A percentile compares a stretch with the other conserved stretches of the same genome.
Evolutionary conservation across 305 asterid genomes (phyloP).

Genomic region (Solanum hybrid): DNA sequence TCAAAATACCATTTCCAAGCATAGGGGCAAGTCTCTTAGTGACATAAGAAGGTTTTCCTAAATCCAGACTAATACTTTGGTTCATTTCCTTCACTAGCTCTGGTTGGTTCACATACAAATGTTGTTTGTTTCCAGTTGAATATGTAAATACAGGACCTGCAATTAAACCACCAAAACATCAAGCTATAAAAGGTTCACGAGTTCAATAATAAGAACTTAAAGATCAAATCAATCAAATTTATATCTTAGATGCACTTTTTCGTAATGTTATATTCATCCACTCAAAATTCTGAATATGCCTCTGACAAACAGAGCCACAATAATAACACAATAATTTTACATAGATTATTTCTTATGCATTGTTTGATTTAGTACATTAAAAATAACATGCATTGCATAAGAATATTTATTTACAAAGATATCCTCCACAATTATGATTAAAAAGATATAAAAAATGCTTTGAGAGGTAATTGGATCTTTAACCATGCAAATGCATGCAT

Average conservation of each 20-base stretch:
- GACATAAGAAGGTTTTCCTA: conserved; percentile 73
- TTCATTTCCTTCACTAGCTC: conserved; percentile 73
- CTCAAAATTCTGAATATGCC: too few species aligned
- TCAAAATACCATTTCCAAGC: conserved; percentile 81
- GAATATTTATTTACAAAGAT: neutral
- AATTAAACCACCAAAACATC: neutral
- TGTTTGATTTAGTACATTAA: neutral
- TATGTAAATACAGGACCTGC: conserved; percentile 61
- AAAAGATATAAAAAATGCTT: too few species aligned
- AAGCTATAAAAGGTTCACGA: neutral
- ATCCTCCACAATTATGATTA: neutral
- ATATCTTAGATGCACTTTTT: too few species aligned
- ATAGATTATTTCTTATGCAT: too few species aligned
- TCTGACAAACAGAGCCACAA: neutral
- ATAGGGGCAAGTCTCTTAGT: conserved; percentile 73
- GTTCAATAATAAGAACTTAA: neutral
- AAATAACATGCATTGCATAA: neutral
- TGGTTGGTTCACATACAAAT: conserved; percentile 62
- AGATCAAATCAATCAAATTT: neutral
- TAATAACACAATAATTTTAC: neutral
- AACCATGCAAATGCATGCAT: neutral
- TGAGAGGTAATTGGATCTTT: neutral
- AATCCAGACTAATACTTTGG: conserved; percentile 28
- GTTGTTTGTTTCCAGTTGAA: conserved; percentile 67
- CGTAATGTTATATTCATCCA: neutral